A percentile compares a stretch with the other conserved stretches of the same genome.
These are phyloP conservation scores for Petunia axillaris DNA, from an alignment of 257 asterid species.

Conservation along the genomic window DNA sequence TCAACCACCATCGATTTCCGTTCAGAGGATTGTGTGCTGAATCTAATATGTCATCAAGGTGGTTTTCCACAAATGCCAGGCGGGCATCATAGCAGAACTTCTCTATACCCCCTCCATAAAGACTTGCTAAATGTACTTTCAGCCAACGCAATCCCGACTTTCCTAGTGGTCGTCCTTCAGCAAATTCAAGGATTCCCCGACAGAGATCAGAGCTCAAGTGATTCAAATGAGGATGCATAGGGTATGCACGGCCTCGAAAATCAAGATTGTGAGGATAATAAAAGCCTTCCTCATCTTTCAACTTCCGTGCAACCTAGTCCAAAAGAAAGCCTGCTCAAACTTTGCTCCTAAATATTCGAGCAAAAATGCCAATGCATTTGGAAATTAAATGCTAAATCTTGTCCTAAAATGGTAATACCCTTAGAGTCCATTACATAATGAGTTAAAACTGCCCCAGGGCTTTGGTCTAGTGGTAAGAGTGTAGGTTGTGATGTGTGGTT, in stretches of 20 bases:
- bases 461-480: too few species aligned
- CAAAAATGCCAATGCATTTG: background rate
- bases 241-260: conserved; percentile 98
- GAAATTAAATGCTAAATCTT: conserved; percentile 12
- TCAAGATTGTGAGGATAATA: conserved; percentile 98
- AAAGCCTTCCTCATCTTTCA: conserved; percentile 95
- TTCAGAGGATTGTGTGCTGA: conserved; percentile 79
- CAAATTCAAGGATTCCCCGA: conserved; percentile 94
- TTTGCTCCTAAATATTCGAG: conserved; percentile 19
- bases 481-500: too few species aligned
- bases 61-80: conserved; percentile 76
- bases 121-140: conserved; percentile 89
- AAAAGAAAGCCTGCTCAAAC: conserved; percentile 33
- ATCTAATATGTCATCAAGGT: conserved; percentile 73
- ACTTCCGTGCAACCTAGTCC: conserved; percentile 85
- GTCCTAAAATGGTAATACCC: background rate
- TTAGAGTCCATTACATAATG: background rate
- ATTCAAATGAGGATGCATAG: conserved; percentile 97
- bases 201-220: conserved; percentile 95
- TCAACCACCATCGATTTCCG: conserved; percentile 94
- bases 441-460: too few species aligned
- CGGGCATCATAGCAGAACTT: conserved; percentile 90
- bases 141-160: conserved; percentile 86
- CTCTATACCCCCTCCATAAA: conserved; percentile 85
- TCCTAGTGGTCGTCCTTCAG: conserved; percentile 91